Evolutionary conservation across 169 alveolate species (phyloP), one percentile per base, ranked within the genome.

Genomic region (Cryptosporidium meleagridis): DNA sequence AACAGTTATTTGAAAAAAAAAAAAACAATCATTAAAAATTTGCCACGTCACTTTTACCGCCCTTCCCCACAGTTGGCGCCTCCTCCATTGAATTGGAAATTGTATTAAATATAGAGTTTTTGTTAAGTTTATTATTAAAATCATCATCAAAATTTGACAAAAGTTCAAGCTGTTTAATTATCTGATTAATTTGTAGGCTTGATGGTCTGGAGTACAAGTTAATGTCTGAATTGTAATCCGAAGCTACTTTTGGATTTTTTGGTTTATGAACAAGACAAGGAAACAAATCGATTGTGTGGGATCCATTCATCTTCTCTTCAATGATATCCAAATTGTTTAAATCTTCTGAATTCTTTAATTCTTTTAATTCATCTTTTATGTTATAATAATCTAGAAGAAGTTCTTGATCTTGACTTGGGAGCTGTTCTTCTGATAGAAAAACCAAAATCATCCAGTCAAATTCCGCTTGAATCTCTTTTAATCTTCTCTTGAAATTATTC

Each of bases 331-430:
- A 8, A 35, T 73, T 67, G 10, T 2, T 26, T 26, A 33, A 3
- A 31, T 29, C 51, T 33, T 29, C 52, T 14, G 33, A 67, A 23
- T 33, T 10, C 31, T 37, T 67, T 0, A n/a, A 23, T 3, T 55
- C 67, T 55, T 55, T 55, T 3, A 55, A 16, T 3, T 55, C 67
- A 21, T 55, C 67, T 26, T 21, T 55, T 16, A 55, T 55, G 39
- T 55, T 73, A n/a, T 73, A 59, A 12, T 29, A 52, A n/a, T 73
- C 72, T 8, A 73, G 21, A 14, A 73, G 71, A 31, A 73, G 33
- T 41, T 73, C 86, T 35, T 59, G 70, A 35, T 73, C 86, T 33
- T 65, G 65, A 53, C 41, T 35, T 3, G 86, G 86, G 18, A 73
- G 44, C 1, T 37, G 55, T 23, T 53, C 70, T 58, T 73, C 86